phyloP scores from a whole-genome alignment of 2,329 filamentous ascomycete genomes.

The Fusarium verrucosum region DNA sequence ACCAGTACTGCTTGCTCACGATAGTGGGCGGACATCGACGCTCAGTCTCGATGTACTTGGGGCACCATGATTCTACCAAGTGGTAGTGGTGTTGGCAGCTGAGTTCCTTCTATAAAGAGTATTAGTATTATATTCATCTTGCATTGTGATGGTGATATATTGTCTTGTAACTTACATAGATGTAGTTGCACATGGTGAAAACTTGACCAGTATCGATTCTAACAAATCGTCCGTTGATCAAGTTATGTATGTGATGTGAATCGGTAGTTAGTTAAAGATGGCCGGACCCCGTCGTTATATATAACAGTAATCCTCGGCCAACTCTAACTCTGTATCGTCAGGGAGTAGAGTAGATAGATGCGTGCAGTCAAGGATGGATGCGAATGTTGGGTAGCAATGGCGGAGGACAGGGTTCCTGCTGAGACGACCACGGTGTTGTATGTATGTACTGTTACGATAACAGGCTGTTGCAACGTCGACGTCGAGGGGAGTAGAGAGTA shows the following conservation, averaged over 20 bases:
- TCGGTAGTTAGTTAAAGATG: neutral
- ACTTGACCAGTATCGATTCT: slow-evolving; percentile 4
- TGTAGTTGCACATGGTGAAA: slow-evolving; percentile 61
- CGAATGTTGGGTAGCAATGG: slow-evolving; percentile 13
- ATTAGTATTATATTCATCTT: slow-evolving; percentile 29
- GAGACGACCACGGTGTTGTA: slow-evolving; percentile 16
- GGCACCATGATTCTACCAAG: slow-evolving; percentile 57
- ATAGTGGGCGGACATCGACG: slow-evolving; percentile 55
- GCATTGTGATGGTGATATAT: neutral
- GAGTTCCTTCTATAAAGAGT: slow-evolving; percentile 55
- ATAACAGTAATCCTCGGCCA: neutral
- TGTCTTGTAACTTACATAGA: slow-evolving; percentile 52
- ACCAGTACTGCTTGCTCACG: slow-evolving; percentile 59
- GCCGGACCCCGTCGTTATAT: neutral
- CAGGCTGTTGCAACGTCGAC: slow-evolving; percentile 19
- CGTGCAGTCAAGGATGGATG: slow-evolving; percentile 12
- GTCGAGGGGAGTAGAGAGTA: slow-evolving; percentile 36
- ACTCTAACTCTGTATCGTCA: slow-evolving; percentile 9
- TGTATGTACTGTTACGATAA: slow-evolving; percentile 6
- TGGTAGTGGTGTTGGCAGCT: slow-evolving; percentile 63
- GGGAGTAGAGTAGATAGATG: slow-evolving; percentile 6
- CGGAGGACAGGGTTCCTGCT: slow-evolving; percentile 10
- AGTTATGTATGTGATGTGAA: neutral
- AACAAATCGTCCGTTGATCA: slow-evolving; percentile 1
- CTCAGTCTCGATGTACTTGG: slow-evolving; percentile 57